Evolutionary conservation across 495 filamentous ascomycete species (phyloP).

Genomic region (Trichoderma parareesei): DNA sequence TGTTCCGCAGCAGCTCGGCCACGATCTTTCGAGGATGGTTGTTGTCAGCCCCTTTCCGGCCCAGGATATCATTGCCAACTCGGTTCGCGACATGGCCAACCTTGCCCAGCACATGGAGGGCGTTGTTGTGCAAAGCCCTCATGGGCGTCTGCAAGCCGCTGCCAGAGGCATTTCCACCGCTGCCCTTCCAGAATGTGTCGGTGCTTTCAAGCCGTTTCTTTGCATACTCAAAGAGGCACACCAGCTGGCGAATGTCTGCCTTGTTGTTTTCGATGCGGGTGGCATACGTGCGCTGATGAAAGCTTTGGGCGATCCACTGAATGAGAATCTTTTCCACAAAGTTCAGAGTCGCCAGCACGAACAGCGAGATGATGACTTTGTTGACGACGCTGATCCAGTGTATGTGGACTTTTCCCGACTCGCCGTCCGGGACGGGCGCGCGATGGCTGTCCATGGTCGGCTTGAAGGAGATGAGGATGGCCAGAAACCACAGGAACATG

Average conservation of each 20-base stretch:
- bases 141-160: slow-evolving; percentile 67
- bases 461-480: slow-evolving; percentile 63
- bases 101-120: slow-evolving; percentile 63
- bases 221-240: slow-evolving; percentile 76
- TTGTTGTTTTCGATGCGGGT: slow-evolving; percentile 91
- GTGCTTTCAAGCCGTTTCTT: slow-evolving; percentile 62
- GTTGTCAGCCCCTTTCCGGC: slow-evolving; percentile 62
- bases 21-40: slow-evolving; percentile 79
- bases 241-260: slow-evolving; percentile 47
- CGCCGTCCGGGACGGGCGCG: slow-evolving; percentile 26
- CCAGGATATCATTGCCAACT: slow-evolving; percentile 92
- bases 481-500: slow-evolving; percentile 88
- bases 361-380: slow-evolving; percentile 78
- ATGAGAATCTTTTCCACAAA: slow-evolving; percentile 89
- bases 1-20: slow-evolving; percentile 65
- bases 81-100: slow-evolving; percentile 84
- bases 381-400: slow-evolving; percentile 72
- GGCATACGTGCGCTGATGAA: slow-evolving; percentile 85
- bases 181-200: slow-evolving; percentile 50
- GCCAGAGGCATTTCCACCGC: slow-evolving; percentile 20
- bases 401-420: slow-evolving; percentile 41
- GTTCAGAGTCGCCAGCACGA: slow-evolving; percentile 74
- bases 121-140: slow-evolving; percentile 58
- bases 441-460: slow-evolving; percentile 74
- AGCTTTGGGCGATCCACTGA: slow-evolving; percentile 88